Percentiles rank a stretch among this genome's conserved stretches.
Evolutionary conservation across 2,329 filamentous ascomycete genomes (phyloP).

Genomic region (Venturia carpophila): DNA sequence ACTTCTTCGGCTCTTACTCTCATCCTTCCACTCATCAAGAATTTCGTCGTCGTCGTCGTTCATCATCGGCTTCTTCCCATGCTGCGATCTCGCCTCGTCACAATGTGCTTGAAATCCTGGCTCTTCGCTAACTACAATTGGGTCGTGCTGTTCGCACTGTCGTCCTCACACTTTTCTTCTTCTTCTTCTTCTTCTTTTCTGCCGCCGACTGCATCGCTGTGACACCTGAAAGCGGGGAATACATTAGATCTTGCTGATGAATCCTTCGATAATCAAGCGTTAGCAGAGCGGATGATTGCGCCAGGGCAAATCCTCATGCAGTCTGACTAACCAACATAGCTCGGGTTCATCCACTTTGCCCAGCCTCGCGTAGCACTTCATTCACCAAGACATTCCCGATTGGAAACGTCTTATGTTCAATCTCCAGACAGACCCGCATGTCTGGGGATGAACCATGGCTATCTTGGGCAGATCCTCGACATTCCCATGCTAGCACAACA

Average conservation of each 20-base stretch:
- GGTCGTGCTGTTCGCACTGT: neutral
- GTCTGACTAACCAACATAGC: neutral
- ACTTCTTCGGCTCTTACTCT: no score
- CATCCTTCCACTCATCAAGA: neutral
- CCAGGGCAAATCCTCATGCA: neutral
- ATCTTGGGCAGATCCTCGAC: neutral
- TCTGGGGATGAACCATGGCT: neutral
- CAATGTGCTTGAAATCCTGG: neutral
- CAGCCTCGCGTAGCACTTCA: neutral
- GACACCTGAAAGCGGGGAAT: neutral
- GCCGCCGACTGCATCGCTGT: neutral
- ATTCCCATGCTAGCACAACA: neutral
- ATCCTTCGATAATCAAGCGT: conserved; percentile 3
- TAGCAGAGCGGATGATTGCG: neutral
- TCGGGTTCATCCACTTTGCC: neutral
- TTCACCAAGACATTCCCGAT: neutral
- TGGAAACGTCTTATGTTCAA: neutral
- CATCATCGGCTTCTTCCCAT: neutral
- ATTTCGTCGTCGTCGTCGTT: neutral
- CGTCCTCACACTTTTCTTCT: neutral
- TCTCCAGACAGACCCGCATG: neutral
- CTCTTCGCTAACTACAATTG: neutral
- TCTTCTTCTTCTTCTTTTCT: neutral
- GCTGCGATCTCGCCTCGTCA: neutral
- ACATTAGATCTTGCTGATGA: neutral